These are phyloP conservation scores for Phytophthora chlamydospora DNA, from an alignment of 352 stramenopile genomes.

Conservation along the genomic window DNA sequence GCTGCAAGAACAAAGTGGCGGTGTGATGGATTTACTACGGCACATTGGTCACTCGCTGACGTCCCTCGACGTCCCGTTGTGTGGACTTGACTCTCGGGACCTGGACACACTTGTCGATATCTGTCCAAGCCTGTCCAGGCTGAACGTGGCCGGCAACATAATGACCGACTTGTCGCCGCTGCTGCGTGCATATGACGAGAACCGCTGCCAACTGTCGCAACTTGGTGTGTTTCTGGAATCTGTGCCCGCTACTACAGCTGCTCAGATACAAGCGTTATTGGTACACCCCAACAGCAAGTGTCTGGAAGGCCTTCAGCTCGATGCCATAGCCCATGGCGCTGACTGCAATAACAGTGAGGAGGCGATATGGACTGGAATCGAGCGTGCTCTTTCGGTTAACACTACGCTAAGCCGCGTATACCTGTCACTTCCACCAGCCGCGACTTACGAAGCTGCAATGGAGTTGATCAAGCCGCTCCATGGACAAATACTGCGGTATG, in stretches of 20 bases:
- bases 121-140: conserved; percentile 29
- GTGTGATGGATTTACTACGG: conserved; percentile 13
- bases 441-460: neutral
- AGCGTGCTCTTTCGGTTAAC: conserved; percentile 17
- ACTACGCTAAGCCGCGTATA: conserved; percentile 19
- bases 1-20: conserved; percentile 17
- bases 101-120: conserved; percentile 24
- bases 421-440: conserved; percentile 5
- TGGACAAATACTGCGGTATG: conserved; percentile 22
- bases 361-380: conserved; percentile 20
- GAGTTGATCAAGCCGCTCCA: conserved; percentile 20
- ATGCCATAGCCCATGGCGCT: neutral
- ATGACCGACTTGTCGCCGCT: conserved; percentile 26
- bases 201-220: conserved; percentile 19
- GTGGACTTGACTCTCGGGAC: conserved; percentile 19
- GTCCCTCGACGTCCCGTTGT: conserved; percentile 26
- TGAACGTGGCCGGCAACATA: conserved; percentile 24
- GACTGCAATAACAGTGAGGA: conserved; percentile 2
- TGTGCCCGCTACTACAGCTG: conserved; percentile 11
- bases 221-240: conserved; percentile 26
- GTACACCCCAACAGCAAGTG: conserved; percentile 9
- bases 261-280: conserved; percentile 25
- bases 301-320: conserved; percentile 30
- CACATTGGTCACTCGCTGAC: conserved; percentile 25
- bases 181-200: conserved; percentile 10